phyloP scores from a whole-genome alignment of 345 rosid genomes.

The Theobroma cacao region DNA sequence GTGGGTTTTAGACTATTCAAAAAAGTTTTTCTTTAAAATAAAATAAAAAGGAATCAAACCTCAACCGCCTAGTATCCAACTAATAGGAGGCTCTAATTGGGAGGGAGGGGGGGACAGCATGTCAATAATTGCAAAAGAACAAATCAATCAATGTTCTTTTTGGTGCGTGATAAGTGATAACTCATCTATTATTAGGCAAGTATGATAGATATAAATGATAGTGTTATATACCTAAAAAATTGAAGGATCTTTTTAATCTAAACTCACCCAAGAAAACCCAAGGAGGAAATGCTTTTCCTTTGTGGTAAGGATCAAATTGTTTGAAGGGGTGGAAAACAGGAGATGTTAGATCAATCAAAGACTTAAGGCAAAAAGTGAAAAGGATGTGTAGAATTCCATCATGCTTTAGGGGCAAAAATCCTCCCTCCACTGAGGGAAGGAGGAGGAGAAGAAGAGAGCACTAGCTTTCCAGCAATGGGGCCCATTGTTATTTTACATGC shows the following conservation, averaged over 20 bases:
- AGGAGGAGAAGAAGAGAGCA: background rate
- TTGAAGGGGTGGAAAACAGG: background rate
- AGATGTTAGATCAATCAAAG: constrained; percentile 13
- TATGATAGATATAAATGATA: no score
- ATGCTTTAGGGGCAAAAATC: background rate
- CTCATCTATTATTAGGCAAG: background rate
- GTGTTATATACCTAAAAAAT: no score
- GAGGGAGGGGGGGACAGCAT: background rate
- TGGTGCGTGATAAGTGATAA: no score
- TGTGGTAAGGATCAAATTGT: background rate
- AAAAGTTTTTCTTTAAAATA: background rate
- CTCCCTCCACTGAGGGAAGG: background rate
- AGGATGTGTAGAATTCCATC: background rate
- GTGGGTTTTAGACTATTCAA: constrained; percentile 24
- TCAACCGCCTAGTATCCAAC: background rate
- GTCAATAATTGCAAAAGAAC: constrained; percentile 15
- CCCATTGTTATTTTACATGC: constrained; percentile 5
- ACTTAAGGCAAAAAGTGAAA: background rate
- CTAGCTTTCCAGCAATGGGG: constrained; percentile 1
- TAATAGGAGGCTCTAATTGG: background rate
- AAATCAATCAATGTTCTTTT: constrained; percentile 11
- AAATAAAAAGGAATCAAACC: background rate
- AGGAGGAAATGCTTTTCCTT: background rate
- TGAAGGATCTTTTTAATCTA: background rate
- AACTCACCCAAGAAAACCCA: background rate